Conservation (phyloP, 257 asterid genomes). For the Osmanthus fragrans region DNA sequence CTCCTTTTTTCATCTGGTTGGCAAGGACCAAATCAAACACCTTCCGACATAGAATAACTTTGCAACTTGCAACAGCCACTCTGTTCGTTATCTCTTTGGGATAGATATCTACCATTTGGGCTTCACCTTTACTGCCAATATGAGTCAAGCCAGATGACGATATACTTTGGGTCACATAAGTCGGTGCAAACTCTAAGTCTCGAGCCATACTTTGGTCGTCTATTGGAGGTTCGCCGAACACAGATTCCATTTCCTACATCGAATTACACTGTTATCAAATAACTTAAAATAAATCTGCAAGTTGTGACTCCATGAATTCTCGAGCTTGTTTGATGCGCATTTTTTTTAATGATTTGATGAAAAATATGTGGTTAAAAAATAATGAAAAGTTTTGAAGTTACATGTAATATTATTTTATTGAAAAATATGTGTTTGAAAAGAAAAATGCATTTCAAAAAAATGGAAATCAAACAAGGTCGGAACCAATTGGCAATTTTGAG, state of each 20-base stretch:
- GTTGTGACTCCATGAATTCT: too few relatives aligned
- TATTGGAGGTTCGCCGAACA: conserved; percentile 73
- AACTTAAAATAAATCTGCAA: background rate
- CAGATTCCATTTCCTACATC: conserved; percentile 81
- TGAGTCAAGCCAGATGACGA: conserved; percentile 51
- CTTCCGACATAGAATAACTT: conserved; percentile 62
- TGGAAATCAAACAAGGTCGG: too few relatives aligned
- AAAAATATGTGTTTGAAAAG: too few relatives aligned
- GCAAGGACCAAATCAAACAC: conserved; percentile 76
- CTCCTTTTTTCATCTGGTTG: conserved; percentile 76
- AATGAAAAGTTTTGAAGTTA: too few relatives aligned
- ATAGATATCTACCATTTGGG: conserved; percentile 82
- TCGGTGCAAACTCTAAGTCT: conserved; percentile 30
- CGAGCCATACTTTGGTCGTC: conserved; percentile 35
- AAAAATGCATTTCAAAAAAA: too few relatives aligned
- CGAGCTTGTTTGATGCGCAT: too few relatives aligned
- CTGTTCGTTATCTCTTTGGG: conserved; percentile 63
- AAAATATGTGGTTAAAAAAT: too few relatives aligned
- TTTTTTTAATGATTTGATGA: too few relatives aligned
- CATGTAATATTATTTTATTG: too few relatives aligned
- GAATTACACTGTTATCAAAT: background rate
- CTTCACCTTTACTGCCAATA: conserved; percentile 61
- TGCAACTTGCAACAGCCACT: conserved; percentile 75
- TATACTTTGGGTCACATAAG: conserved; percentile 19
- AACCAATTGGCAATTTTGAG: too few relatives aligned